Conservation (phyloP, 1,284 basidiomycete species). For the Cutaneotrichosporon cavernicola region DNA sequence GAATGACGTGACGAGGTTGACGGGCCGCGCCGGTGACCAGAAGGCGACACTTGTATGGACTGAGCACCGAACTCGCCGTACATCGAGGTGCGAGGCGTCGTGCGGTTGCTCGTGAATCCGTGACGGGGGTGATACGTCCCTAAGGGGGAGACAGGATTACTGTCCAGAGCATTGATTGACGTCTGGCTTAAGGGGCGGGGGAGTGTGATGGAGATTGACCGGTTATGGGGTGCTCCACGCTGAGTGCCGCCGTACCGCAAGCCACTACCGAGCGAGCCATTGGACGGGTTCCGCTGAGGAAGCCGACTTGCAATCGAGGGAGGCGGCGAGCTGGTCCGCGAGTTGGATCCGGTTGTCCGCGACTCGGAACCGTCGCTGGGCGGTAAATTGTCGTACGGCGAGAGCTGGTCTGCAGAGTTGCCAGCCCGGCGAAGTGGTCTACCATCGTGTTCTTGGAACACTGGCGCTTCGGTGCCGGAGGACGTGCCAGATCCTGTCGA, state of each 20-base stretch:
- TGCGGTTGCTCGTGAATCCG: slow-evolving; percentile 2
- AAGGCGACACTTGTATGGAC: background rate
- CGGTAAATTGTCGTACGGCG: slow-evolving; percentile 5
- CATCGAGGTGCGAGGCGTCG: slow-evolving; percentile 8
- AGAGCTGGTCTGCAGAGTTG: slow-evolving; percentile 14
- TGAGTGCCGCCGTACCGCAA: background rate
- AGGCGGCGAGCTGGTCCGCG: slow-evolving; percentile 18
- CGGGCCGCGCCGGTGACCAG: slow-evolving; percentile 12
- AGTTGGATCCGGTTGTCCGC: slow-evolving; percentile 16
- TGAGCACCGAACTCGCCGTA: slow-evolving; percentile 13
- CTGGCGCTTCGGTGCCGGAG: background rate
- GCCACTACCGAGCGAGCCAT: slow-evolving; percentile 5
- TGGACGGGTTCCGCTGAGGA: slow-evolving; percentile 5
- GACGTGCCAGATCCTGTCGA: slow-evolving; percentile 11
- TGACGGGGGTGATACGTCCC: background rate
- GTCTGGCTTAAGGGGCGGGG: slow-evolving; percentile 20
- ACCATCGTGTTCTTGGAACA: slow-evolving; percentile 3
- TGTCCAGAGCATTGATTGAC: slow-evolving; percentile 7
- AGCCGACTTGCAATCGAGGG: slow-evolving; percentile 13
- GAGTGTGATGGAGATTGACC: slow-evolving; percentile 16
- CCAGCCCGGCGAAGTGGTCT: slow-evolving; percentile 1
- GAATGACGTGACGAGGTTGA: slow-evolving; percentile 11
- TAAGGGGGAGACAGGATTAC: background rate
- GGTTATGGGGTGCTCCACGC: slow-evolving; percentile 19
- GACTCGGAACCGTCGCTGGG: slow-evolving; percentile 12